phyloP scores from a whole-genome alignment of 2,329 filamentous ascomycete genomes.

The Paracamarosporium sp. region DNA sequence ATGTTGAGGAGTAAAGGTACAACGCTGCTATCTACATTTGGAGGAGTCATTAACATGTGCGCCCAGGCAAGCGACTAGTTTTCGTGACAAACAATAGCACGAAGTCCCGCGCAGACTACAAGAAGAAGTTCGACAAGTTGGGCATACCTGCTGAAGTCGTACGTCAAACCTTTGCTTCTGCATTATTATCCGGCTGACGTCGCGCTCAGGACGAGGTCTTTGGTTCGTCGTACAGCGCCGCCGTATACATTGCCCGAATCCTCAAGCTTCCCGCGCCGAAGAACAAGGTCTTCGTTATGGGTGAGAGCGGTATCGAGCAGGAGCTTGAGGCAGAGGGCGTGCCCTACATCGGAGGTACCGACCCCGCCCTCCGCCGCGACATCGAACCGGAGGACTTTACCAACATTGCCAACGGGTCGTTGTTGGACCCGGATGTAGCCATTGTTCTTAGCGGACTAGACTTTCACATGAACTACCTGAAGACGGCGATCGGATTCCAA shows the following conservation, averaged over 20 bases:
- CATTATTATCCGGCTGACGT: slow-evolving; percentile 5
- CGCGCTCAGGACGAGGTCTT: slow-evolving; percentile 82
- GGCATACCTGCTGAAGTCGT: slow-evolving; percentile 78
- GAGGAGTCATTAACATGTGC: background rate
- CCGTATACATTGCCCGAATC: slow-evolving; percentile 95
- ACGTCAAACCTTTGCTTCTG: slow-evolving; percentile 19
- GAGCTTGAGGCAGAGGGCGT: slow-evolving; percentile 84
- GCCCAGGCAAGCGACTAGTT: slow-evolving; percentile 82
- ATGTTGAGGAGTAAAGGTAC: slow-evolving; percentile 81
- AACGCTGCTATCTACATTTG: background rate
- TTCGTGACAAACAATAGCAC: slow-evolving; percentile 99
- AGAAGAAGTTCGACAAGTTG: slow-evolving; percentile 83
- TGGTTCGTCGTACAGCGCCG: slow-evolving; percentile 91
- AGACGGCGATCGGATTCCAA: slow-evolving; percentile 82
- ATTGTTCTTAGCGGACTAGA: slow-evolving; percentile 90
- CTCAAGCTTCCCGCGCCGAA: slow-evolving; percentile 77
- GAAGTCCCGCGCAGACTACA: slow-evolving; percentile 91
- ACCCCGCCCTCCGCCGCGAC: slow-evolving; percentile 77
- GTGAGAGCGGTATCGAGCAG: slow-evolving; percentile 88
- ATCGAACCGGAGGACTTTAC: slow-evolving; percentile 82
- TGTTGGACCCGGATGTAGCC: slow-evolving; percentile 87
- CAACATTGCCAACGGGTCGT: slow-evolving; percentile 72
- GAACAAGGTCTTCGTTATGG: slow-evolving; percentile 93
- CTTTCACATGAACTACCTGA: slow-evolving; percentile 95
- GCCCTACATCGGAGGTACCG: slow-evolving; percentile 84